Percentiles rank a stretch among this genome's conserved stretches.
Conservation (phyloP, 164 flowering plant species). For the Buxus sempervirens region DNA sequence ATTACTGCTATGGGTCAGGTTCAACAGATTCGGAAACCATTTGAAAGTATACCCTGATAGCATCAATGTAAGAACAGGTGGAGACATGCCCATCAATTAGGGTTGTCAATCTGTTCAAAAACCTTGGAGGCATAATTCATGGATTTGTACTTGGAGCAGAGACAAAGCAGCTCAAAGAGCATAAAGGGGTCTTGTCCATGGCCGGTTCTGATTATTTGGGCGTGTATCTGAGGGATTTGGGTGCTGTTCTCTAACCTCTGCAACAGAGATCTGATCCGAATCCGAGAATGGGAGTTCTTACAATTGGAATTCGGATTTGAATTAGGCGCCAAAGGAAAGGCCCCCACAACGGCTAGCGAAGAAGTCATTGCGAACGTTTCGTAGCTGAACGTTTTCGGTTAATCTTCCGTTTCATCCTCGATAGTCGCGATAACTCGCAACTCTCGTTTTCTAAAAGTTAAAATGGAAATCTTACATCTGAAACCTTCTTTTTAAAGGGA, state of each 20-base stretch:
- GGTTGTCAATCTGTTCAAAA: constrained; percentile 19
- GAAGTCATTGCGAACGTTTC: neutral
- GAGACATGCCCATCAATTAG: constrained; percentile 29
- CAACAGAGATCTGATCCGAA: constrained; percentile 17
- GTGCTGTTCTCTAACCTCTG: constrained; percentile 17
- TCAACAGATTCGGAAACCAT: constrained; percentile 18
- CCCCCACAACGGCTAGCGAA: constrained; percentile 4
- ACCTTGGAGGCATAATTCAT: constrained; percentile 29
- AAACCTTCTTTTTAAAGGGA: no score
- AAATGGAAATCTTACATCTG: no score
- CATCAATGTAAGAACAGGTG: constrained; percentile 21
- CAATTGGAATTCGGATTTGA: constrained; percentile 9
- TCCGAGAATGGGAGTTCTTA: neutral
- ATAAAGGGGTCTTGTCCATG: constrained; percentile 28
- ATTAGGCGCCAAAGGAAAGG: constrained; percentile 20
- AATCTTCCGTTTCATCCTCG: no score
- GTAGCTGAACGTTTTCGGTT: no score
- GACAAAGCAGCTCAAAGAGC: constrained; percentile 31
- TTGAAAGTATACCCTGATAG: constrained; percentile 15
- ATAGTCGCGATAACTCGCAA: no score
- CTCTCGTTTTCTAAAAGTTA: no score
- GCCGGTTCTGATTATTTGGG: constrained; percentile 22
- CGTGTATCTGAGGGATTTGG: constrained; percentile 24
- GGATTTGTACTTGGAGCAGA: constrained; percentile 23
- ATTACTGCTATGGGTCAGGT: constrained; percentile 12